Conservation (phyloP, 495 filamentous ascomycete species). For the Xylaria cubensis region DNA sequence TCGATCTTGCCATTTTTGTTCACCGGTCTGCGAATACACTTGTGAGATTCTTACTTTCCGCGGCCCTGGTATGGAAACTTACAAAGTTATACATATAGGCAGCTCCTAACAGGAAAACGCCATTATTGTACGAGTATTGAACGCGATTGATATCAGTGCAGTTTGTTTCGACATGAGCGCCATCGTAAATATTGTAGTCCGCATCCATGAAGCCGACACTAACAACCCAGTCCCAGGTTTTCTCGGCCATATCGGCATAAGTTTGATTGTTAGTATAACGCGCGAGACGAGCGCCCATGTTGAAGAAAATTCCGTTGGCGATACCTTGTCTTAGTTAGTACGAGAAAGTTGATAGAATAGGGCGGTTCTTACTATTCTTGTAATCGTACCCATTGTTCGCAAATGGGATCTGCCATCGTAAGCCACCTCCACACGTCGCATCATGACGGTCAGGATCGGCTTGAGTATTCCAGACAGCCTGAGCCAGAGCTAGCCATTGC, state of each 20-base stretch:
- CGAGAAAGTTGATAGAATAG: background rate
- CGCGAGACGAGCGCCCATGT: slow-evolving; percentile 77
- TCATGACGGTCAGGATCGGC: slow-evolving; percentile 67
- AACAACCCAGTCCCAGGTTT: slow-evolving; percentile 74
- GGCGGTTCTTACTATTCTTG: slow-evolving; percentile 73
- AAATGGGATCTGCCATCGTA: slow-evolving; percentile 81
- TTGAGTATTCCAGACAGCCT: slow-evolving; percentile 79
- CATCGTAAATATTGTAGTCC: slow-evolving; percentile 72
- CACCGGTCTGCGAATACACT: slow-evolving; percentile 28
- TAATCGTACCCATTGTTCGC: slow-evolving; percentile 82
- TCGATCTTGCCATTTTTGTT: slow-evolving; percentile 65
- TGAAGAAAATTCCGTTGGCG: slow-evolving; percentile 82
- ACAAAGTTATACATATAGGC: slow-evolving; percentile 81
- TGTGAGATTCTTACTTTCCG: background rate
- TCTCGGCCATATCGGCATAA: slow-evolving; percentile 79
- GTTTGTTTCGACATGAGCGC: slow-evolving; percentile 66
- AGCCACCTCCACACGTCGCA: slow-evolving; percentile 69
- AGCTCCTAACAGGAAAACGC: slow-evolving; percentile 72
- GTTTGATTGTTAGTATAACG: slow-evolving; percentile 78
- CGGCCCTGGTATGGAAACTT: slow-evolving; percentile 33
- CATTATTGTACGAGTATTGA: slow-evolving; percentile 80
- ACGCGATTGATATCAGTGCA: slow-evolving; percentile 66
- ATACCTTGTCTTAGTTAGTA: slow-evolving; percentile 48
- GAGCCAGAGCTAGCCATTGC: slow-evolving; percentile 76
- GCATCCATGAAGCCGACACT: slow-evolving; percentile 66